Base-by-base conservation (phyloP, 768 basidiomycete genomes). In the Trametes coccinea region DNA sequence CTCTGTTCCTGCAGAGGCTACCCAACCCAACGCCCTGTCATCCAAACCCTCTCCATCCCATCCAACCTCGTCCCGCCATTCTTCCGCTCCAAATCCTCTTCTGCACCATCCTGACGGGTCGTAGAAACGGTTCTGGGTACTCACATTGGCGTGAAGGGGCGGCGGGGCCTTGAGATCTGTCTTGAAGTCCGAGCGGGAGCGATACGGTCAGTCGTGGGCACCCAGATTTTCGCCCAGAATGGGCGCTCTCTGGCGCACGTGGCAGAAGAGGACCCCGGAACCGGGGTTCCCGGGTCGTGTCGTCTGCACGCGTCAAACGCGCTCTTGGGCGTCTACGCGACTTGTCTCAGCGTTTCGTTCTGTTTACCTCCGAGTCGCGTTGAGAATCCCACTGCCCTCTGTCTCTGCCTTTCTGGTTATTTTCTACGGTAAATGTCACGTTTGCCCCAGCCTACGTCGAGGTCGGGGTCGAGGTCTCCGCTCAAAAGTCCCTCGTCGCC, bases 141-240 rank as follows among this genome's bases (percentile, higher is more conserved):
- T 70, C 66, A 72, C 71, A 62, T 66, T 59, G 64, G 66, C 70
- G 65, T 68, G 68, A 50, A 62, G 65, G 55, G 70, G 62, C 67
- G 69, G 63, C 53, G 43, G 60, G 62, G 67, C 70, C 70, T 76
- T 67, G 70, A 61, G 56, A 61, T 61, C 54, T 59, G 75, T 72
- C 71, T 77, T 73, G 76, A 76, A 72, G 73, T 74, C 58, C 75
- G 76, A 70, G 70, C 70, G 60, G 65, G 72, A 67, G 72, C 70
- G 70, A 56, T 62, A 56, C 54, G 62, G 62, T 53, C 43, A 34
- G 33, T 53, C 30, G 33, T 39, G 40, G 51, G 57, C 45, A 54
- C 58, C 58, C 58, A 52, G 58, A 52, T 56, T 64, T 64, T 59
- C 58, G 62, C 50, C 62, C 58, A 56, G 54, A 43, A 64, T 31